phyloP scores from a whole-genome alignment of 176 grass and related monocot genomes.

The Saccharum spontaneum region DNA sequence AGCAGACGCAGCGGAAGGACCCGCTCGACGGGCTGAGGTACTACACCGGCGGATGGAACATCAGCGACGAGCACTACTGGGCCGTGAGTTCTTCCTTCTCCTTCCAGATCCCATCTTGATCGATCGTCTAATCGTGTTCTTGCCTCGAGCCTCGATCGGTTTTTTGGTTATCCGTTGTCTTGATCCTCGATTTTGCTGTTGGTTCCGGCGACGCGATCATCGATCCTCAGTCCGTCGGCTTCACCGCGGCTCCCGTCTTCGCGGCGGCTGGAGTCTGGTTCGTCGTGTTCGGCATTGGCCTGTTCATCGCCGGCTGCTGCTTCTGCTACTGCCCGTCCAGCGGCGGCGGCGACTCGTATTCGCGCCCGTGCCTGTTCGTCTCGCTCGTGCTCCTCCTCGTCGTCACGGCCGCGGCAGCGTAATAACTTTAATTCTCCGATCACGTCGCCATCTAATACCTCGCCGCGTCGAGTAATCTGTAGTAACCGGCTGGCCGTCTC shows the following conservation, averaged over 20 bases:
- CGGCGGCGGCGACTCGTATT: conserved; percentile 38
- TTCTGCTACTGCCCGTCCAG: conserved; percentile 64
- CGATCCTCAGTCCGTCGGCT: conserved; percentile 61
- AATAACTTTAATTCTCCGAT: background rate
- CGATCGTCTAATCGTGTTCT: background rate
- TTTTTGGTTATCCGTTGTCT: background rate
- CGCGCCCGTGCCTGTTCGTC: conserved; percentile 37
- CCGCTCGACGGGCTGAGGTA: conserved; percentile 59
- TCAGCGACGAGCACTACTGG: conserved; percentile 83
- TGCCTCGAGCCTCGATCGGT: background rate
- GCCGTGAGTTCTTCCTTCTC: conserved; percentile 44
- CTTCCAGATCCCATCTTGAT: background rate
- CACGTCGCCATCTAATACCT: background rate
- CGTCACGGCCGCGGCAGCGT: conserved; percentile 65
- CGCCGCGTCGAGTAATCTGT: too few relatives aligned
- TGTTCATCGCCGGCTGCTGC: conserved; percentile 62
- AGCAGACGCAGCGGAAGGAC: conserved; percentile 75
- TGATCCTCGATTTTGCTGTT: background rate
- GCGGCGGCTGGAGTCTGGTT: conserved; percentile 62
- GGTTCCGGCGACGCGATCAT: background rate
- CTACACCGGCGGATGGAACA: conserved; percentile 90
- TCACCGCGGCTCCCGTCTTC: conserved; percentile 71
- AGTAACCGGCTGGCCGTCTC: too few relatives aligned
- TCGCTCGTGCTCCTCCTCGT: conserved; percentile 56
- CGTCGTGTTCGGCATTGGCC: conserved; percentile 52